Conservation (phyloP, 192 early-diverging fungal species). For the Mortierella antarctica region DNA sequence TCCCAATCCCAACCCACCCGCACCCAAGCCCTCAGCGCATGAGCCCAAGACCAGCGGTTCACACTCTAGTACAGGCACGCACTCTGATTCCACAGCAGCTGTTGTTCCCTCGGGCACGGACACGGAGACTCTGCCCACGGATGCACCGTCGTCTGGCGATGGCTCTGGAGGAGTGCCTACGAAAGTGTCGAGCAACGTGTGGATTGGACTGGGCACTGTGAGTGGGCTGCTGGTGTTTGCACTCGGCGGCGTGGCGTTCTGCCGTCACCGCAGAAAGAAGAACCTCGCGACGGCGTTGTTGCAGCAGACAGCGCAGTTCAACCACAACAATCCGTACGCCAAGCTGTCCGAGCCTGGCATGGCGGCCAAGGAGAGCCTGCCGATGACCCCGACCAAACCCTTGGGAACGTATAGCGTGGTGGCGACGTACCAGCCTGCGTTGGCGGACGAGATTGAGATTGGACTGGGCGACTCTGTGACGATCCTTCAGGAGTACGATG, state of each 20-base stretch:
- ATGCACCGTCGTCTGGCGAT: slow-evolving; percentile 1
- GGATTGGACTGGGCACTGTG: slow-evolving; percentile 40
- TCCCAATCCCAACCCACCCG: slow-evolving; percentile 1
- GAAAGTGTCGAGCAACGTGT: slow-evolving; percentile 24
- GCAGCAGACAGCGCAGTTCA: slow-evolving; percentile 53
- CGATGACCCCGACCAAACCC: slow-evolving; percentile 46
- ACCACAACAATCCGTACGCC: slow-evolving; percentile 51
- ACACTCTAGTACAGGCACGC: neutral
- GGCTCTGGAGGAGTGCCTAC: slow-evolving; percentile 18
- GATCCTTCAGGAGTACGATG: slow-evolving; percentile 65
- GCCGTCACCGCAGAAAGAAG: slow-evolving; percentile 49
- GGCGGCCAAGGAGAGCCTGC: slow-evolving; percentile 23
- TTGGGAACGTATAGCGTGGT: slow-evolving; percentile 58
- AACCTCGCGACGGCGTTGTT: slow-evolving; percentile 30
- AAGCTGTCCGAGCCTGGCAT: slow-evolving; percentile 21
- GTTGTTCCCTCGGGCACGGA: neutral
- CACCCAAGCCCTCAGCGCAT: neutral
- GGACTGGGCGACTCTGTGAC: slow-evolving; percentile 63
- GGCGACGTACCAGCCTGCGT: slow-evolving; percentile 61
- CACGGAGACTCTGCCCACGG: neutral
- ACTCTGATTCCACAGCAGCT: neutral
- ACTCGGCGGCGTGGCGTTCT: slow-evolving; percentile 35
- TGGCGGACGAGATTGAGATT: slow-evolving; percentile 68
- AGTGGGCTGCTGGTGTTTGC: slow-evolving; percentile 42
- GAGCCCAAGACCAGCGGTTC: neutral